Base-by-base conservation (phyloP, 805 yeast species). In the Pichia eremophila region DNA sequence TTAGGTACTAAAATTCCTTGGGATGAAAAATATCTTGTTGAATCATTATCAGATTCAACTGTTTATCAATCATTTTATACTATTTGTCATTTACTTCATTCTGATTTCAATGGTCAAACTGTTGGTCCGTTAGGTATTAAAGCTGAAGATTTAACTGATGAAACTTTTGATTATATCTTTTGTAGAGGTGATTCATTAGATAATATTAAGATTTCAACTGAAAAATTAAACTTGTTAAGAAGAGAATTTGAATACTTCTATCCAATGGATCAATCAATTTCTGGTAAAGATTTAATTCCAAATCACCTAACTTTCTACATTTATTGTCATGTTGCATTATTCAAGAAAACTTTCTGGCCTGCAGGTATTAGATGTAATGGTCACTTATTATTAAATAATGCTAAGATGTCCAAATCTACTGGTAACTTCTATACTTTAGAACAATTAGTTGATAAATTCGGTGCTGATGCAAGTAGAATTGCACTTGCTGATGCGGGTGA, bases 401-500 rank as follows among this genome's bases (percentile, higher is more conserved):
- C 91, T 59, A 93, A 93, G 77, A 93, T 93, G 99, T 83, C 97
- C 47, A 93, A 93, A 68, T 85, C 95, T 32, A 91, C 98, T 32
- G 99, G 99, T 70, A 93, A 93, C 73, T 93, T 93, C 65, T 74
- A 87, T 81, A 93, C 98, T 45, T 73, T 93, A 66, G 77, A 81
- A 58, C 88, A 93, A 66, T 77, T 85, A 64, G 82, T 83, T 51
- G 75, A 79, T 58, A 93, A 93, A 69, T 93, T 82, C 57, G 99
- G 99, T 67, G 95, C 98, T 45, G 99, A 93, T 67, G 97, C 98
- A 39, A 74, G 96, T 11, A 85, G 99, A 75, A 86, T 93, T 65
- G 97, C 99, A 6, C 73, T 93, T 55, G 99, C 98, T 41, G 99
- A 93, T 72, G 96, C 97, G 45, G 99, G 99, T 73, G 99, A 93